These are phyloP conservation scores for Passiflora organensis DNA, from an alignment of 345 rosid genomes.

Conservation along the genomic window DNA sequence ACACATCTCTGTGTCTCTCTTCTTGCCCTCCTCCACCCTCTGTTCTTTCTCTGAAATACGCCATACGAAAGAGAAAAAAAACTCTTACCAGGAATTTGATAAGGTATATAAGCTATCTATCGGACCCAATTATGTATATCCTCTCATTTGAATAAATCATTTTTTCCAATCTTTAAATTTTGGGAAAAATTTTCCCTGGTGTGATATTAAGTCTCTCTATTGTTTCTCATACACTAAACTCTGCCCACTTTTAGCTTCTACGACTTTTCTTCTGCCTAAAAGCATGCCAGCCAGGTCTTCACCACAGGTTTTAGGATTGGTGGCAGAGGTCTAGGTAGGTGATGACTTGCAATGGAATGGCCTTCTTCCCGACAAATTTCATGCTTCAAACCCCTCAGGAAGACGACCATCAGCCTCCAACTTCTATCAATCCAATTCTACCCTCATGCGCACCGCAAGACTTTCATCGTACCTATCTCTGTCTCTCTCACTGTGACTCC, in stretches of 20 bases:
- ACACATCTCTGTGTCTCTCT: slow-evolving; percentile 4
- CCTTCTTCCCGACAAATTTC: slow-evolving; percentile 80
- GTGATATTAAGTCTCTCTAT: slow-evolving; percentile 5
- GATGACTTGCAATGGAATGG: slow-evolving; percentile 88
- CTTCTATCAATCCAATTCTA: slow-evolving; percentile 61
- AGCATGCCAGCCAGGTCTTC: slow-evolving; percentile 18
- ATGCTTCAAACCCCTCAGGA: slow-evolving; percentile 72
- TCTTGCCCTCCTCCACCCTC: slow-evolving; percentile 6
- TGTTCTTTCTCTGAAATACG: slow-evolving; percentile 4
- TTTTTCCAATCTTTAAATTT: neutral
- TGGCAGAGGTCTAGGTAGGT: slow-evolving; percentile 14
- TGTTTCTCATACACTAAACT: slow-evolving; percentile 5
- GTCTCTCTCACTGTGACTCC: too few relatives aligned
- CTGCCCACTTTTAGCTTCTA: slow-evolving; percentile 7
- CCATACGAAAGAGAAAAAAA: slow-evolving; percentile 7
- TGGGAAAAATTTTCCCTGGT: neutral
- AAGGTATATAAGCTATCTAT: slow-evolving; percentile 39
- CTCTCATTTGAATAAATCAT: slow-evolving; percentile 18
- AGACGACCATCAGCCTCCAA: slow-evolving; percentile 50
- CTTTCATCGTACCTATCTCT: slow-evolving; percentile 53
- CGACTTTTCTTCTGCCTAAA: neutral
- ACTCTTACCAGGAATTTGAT: slow-evolving; percentile 16
- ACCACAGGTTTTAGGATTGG: slow-evolving; percentile 12
- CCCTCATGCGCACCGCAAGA: slow-evolving; percentile 68
- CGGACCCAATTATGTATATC: slow-evolving; percentile 22